Percentiles rank a stretch among this genome's conserved stretches.
phyloP scores from a whole-genome alignment of 192 early-diverging fungal genomes.

The Coemansia umbellata region DNA sequence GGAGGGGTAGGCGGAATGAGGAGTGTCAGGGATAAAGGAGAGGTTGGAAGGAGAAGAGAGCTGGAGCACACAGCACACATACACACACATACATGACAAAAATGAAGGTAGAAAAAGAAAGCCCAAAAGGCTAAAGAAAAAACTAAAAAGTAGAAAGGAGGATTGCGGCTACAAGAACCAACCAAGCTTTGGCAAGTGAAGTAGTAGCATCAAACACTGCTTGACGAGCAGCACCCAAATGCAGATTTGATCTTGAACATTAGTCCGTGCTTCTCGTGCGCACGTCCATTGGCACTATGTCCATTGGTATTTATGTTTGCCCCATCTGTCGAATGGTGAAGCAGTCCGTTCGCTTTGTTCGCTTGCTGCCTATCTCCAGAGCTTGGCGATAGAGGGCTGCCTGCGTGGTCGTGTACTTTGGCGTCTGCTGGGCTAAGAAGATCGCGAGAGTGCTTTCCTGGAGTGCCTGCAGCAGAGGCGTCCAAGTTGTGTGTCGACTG shows the following conservation, averaged over 20 bases:
- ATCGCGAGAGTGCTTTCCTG: constrained; percentile 38
- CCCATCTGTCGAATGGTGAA: constrained; percentile 39
- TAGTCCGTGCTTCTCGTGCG: constrained; percentile 44
- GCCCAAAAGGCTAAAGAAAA: background rate
- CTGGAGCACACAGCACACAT: constrained; percentile 8
- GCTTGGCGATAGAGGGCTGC: constrained; percentile 5
- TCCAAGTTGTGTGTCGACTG: constrained; percentile 42
- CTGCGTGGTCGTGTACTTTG: constrained; percentile 5
- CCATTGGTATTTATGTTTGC: constrained; percentile 21
- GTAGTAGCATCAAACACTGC: constrained; percentile 16
- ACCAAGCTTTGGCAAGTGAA: background rate
- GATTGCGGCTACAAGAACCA: background rate
- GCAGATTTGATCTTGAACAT: constrained; percentile 52
- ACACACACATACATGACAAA: constrained; percentile 1
- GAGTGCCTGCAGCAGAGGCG: constrained; percentile 35
- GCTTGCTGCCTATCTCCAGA: constrained; percentile 17
- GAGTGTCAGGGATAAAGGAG: too few species aligned
- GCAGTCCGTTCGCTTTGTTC: constrained; percentile 14
- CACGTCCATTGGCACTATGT: constrained; percentile 9
- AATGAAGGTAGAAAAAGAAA: background rate
- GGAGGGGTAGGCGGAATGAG: too few species aligned
- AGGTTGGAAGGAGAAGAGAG: constrained; percentile 1
- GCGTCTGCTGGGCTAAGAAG: constrained; percentile 19
- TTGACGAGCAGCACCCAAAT: constrained; percentile 44
- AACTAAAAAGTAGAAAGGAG: background rate